A percentile compares a stretch with the other conserved stretches of the same genome.
phyloP scores from a whole-genome alignment of 257 asterid genomes.

The Capsicum rhomboideum region DNA sequence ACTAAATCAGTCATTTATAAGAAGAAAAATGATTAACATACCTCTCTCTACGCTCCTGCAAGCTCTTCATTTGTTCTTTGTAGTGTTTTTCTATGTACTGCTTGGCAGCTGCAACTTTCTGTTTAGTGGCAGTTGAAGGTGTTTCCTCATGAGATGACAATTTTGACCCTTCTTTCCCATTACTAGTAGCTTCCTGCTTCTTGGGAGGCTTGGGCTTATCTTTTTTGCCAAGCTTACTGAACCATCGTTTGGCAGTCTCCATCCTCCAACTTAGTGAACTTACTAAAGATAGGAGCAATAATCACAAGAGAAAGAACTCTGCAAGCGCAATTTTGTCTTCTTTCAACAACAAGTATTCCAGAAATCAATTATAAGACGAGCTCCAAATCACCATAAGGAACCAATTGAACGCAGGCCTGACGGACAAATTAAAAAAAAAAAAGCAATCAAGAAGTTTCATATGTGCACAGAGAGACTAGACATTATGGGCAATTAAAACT shows the following conservation, averaged over 20 bases:
- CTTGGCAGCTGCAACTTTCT: constrained; percentile 95
- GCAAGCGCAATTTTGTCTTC: constrained; percentile 7
- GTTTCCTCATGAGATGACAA: constrained; percentile 51
- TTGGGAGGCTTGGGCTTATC: constrained; percentile 66
- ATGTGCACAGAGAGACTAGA: not conserved
- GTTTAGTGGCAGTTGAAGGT: constrained; percentile 92
- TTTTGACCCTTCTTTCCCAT: constrained; percentile 57
- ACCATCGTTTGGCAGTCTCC: constrained; percentile 73
- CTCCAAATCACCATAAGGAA: constrained; percentile 7
- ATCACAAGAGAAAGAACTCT: constrained; percentile 12
- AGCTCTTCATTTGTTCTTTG: constrained; percentile 95
- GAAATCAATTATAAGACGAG: constrained; percentile 27
- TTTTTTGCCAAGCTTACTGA: constrained; percentile 48
- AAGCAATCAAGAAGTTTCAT: constrained; percentile 9
- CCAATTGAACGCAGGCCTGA: constrained; percentile 21
- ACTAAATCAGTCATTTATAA: not conserved
- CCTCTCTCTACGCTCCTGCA: constrained; percentile 94
- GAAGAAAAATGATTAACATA: constrained; percentile 20
- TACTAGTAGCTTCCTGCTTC: constrained; percentile 52
- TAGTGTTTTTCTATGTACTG: constrained; percentile 94
- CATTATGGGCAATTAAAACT: not conserved
- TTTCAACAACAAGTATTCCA: constrained; percentile 21
- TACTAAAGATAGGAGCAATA: constrained; percentile 17
- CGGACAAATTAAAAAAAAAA: constrained; percentile 3
- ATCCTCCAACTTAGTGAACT: constrained; percentile 33